phyloP scores from a whole-genome alignment of 2,329 filamentous ascomycete genomes.

The Xylariaceae sp. region DNA sequence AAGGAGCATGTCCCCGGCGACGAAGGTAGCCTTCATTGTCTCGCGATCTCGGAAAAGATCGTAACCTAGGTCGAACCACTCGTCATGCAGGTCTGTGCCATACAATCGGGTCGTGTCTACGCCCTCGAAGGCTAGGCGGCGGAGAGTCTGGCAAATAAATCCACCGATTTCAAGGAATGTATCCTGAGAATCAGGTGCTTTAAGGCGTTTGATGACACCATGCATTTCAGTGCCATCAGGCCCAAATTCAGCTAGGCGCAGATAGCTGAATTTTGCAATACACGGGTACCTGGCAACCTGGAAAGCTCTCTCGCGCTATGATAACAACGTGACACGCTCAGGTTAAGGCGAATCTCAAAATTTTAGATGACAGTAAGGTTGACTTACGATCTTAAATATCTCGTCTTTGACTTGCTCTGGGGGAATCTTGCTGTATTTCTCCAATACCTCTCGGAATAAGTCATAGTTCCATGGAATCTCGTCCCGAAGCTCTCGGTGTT shows the following conservation, averaged over 20 bases:
- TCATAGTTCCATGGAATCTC: not conserved
- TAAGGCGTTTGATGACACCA: not conserved
- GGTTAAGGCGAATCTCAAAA: too few relatives aligned
- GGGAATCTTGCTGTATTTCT: not conserved
- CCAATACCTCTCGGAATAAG: not conserved
- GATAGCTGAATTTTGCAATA: not conserved
- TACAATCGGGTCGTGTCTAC: not conserved
- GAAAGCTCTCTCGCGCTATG: slow-evolving; percentile 9
- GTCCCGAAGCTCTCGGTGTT: not conserved
- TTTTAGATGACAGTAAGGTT: not conserved
- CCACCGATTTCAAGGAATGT: not conserved
- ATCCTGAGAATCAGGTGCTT: not conserved
- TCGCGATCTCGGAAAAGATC: not conserved
- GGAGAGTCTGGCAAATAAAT: not conserved
- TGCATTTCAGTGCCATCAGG: not conserved
- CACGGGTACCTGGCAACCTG: not conserved
- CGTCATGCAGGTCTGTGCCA: not conserved
- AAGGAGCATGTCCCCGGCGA: not conserved
- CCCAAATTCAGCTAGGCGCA: not conserved
- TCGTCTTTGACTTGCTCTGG: not conserved
- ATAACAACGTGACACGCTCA: not conserved
- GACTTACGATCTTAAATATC: not conserved
- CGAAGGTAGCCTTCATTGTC: not conserved
- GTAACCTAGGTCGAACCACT: not conserved
- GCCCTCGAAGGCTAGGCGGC: not conserved